phyloP scores from a whole-genome alignment of 371 early-diverging fungal genomes.

The Actinomortierella ambigua region DNA sequence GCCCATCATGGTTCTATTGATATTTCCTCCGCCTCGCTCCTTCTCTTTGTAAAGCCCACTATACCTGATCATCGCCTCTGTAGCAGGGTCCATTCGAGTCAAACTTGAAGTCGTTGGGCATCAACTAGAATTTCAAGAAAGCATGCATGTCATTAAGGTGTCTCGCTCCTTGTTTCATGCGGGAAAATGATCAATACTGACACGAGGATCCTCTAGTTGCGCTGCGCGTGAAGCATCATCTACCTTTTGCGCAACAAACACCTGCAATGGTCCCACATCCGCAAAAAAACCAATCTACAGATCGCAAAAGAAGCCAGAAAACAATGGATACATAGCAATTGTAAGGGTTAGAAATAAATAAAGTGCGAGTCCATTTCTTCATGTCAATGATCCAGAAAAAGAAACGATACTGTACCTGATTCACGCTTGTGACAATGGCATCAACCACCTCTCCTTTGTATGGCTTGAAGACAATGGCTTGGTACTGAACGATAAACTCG shows the following conservation, averaged over 20 bases:
- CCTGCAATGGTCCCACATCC: constrained; percentile 95
- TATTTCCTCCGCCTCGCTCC: not conserved
- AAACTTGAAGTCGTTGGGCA: constrained; percentile 89
- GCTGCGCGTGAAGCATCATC: constrained; percentile 23
- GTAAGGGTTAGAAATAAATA: not conserved
- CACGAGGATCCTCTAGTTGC: not conserved
- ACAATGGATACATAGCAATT: not conserved
- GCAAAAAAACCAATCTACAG: constrained; percentile 95
- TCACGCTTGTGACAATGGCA: constrained; percentile 93
- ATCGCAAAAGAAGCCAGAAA: constrained; percentile 1
- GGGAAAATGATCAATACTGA: too few relatives aligned
- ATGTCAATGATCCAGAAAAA: not conserved
- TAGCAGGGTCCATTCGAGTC: constrained; percentile 90
- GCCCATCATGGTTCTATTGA: not conserved
- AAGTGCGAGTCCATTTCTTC: not conserved
- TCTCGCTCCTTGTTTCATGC: not conserved
- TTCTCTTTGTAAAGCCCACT: constrained; percentile 1
- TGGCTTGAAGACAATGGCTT: constrained; percentile 97
- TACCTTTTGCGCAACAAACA: constrained; percentile 95
- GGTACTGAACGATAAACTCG: constrained; percentile 93
- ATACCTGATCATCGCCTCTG: constrained; percentile 83
- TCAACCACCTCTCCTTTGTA: constrained; percentile 98
- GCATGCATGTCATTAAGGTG: not conserved
- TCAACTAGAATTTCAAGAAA: constrained; percentile 57
- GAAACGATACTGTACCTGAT: constrained; percentile 68